Conservation (phyloP, 495 filamentous ascomycete species). For the Aspergillus cristatus region DNA sequence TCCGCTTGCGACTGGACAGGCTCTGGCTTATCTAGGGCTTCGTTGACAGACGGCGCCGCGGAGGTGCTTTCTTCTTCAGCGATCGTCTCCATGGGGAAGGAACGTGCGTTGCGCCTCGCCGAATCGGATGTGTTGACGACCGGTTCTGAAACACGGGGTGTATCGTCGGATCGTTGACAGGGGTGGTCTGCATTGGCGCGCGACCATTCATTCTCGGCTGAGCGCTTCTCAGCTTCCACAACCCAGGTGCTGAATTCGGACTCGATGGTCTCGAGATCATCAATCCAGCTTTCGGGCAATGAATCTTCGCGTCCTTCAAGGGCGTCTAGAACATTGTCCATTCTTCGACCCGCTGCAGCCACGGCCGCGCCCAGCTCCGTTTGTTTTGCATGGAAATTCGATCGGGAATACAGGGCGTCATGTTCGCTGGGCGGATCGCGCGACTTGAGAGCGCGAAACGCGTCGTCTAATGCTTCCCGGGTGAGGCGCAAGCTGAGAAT, state of each 20-base stretch:
- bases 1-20: too few relatives aligned
- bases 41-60: not conserved
- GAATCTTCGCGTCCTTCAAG: conserved; percentile 77
- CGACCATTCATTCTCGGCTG: conserved; percentile 36
- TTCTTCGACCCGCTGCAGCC: conserved; percentile 53
- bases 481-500: conserved; percentile 56
- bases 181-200: conserved; percentile 9
- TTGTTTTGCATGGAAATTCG: conserved; percentile 53
- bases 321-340: conserved; percentile 78
- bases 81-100: conserved; percentile 18
- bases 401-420: conserved; percentile 24
- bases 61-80: conserved; percentile 12
- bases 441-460: conserved; percentile 48
- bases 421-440: conserved; percentile 10
- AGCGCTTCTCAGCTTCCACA: conserved; percentile 39
- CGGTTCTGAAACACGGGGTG: not conserved
- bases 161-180: not conserved
- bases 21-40: not conserved
- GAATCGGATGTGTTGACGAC: conserved; percentile 1
- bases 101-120: conserved; percentile 2
- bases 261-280: conserved; percentile 72
- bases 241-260: conserved; percentile 74
- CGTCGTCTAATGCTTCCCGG: conserved; percentile 52
- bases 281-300: conserved; percentile 80
- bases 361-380: conserved; percentile 60